Conservation (phyloP, 2,329 filamentous ascomycete genomes). For the Samsoniella hepiali region DNA sequence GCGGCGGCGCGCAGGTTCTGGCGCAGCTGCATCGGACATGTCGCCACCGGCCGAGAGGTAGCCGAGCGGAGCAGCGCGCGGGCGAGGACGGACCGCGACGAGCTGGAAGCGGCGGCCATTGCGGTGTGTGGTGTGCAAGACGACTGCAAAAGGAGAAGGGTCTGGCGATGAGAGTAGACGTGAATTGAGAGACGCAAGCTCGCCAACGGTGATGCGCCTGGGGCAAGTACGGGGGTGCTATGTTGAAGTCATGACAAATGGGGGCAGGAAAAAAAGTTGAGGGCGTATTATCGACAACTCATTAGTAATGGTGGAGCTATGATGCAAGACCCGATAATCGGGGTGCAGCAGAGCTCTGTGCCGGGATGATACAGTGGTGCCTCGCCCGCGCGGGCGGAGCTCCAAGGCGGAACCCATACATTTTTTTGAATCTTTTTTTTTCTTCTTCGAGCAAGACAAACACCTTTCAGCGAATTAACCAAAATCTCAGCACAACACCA, state of each 20-base stretch:
- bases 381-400: neutral
- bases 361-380: neutral
- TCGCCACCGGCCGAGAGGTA: constrained; percentile 16
- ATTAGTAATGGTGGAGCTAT: constrained; percentile 35
- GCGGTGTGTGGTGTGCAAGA: neutral
- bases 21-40: constrained; percentile 20
- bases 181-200: neutral
- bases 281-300: constrained; percentile 14
- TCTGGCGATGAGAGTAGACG: neutral
- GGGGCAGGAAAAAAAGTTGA: constrained; percentile 7
- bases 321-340: constrained; percentile 24
- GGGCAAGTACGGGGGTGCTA: neutral
- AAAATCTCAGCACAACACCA: neutral
- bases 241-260: neutral
- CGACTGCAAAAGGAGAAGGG: neutral
- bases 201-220: neutral
- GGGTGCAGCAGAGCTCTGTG: neutral
- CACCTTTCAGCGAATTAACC: neutral
- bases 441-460: neutral
- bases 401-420: too few relatives aligned
- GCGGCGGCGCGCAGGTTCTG: constrained; percentile 13
- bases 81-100: constrained; percentile 14
- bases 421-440: neutral
- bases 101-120: constrained; percentile 10
- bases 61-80: constrained; percentile 18